Conservation (phyloP, 2,329 filamentous ascomycete genomes). For the Exophiala phaeomuriformis region DNA sequence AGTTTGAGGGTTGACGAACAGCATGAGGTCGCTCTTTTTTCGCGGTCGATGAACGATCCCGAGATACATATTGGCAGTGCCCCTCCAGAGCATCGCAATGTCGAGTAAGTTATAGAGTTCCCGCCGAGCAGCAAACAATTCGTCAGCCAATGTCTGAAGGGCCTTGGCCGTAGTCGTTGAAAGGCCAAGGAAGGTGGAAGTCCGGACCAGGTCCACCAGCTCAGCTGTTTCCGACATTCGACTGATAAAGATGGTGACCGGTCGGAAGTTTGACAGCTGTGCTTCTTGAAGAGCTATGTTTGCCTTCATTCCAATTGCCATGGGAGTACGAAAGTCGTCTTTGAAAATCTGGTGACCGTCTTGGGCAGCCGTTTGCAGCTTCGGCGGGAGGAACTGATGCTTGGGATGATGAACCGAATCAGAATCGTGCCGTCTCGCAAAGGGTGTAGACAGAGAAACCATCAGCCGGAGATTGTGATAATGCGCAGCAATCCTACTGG, state of each 20-base stretch:
- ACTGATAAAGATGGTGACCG: background rate
- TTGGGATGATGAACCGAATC: background rate
- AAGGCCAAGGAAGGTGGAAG: background rate
- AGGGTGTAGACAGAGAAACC: background rate
- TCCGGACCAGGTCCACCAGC: background rate
- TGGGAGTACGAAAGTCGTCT: background rate
- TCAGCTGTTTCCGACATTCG: background rate
- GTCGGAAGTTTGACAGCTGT: background rate
- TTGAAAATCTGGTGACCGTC: background rate
- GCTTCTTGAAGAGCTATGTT: background rate
- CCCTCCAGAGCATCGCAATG: slow-evolving; percentile 2
- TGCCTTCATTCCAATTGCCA: background rate
- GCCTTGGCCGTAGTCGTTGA: background rate
- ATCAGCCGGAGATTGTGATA: background rate
- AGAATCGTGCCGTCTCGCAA: background rate
- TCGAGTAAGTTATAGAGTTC: background rate
- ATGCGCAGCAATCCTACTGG: background rate
- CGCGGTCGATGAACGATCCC: slow-evolving; percentile 2
- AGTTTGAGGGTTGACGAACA: background rate
- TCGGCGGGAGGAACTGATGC: background rate
- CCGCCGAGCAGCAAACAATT: background rate
- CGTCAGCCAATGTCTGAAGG: background rate
- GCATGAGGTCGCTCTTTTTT: background rate
- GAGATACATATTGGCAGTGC: slow-evolving; percentile 1
- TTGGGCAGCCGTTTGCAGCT: background rate